These are phyloP conservation scores for Epichloe amarillans DNA, from an alignment of 2,329 filamentous ascomycete genomes.

Conservation along the genomic window DNA sequence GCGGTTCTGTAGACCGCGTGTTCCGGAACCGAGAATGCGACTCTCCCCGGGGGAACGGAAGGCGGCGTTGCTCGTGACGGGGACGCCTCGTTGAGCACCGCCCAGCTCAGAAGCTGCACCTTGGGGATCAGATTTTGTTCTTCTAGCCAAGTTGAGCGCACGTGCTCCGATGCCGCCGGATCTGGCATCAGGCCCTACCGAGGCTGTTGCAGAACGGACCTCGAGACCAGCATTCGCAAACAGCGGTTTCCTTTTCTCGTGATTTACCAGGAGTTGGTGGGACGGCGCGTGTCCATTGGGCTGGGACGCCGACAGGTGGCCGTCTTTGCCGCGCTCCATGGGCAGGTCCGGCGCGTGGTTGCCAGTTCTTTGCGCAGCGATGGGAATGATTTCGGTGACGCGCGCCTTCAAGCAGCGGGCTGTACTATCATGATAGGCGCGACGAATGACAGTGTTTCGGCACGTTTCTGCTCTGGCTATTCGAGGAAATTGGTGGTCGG, in stretches of 20 bases:
- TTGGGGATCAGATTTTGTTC: constrained; percentile 14
- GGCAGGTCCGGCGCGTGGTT: not conserved
- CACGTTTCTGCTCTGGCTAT: not conserved
- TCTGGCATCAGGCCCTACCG: constrained; percentile 3
- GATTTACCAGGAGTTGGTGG: constrained; percentile 23
- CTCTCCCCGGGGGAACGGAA: constrained; percentile 17
- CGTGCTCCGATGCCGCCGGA: not conserved
- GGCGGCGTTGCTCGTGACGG: constrained; percentile 9
- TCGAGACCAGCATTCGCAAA: constrained; percentile 15
- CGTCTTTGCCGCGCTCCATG: constrained; percentile 5
- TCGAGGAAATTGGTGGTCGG: not conserved
- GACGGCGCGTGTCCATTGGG: not conserved
- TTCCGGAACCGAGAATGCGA: constrained; percentile 21
- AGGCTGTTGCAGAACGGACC: not conserved
- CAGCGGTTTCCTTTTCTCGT: constrained; percentile 27
- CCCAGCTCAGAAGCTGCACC: constrained; percentile 7
- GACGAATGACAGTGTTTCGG: not conserved
- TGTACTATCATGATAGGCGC: constrained; percentile 3
- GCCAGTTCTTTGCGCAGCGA: not conserved
- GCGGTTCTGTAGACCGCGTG: constrained; percentile 15
- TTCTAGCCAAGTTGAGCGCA: constrained; percentile 6
- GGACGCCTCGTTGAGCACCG: not conserved
- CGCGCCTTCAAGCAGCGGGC: constrained; percentile 4
- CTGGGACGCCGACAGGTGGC: not conserved
- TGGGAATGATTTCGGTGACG: not conserved